These are phyloP conservation scores for Agrostemma githago DNA, from an alignment of 148 eudicot genomes.

Conservation along the genomic window DNA sequence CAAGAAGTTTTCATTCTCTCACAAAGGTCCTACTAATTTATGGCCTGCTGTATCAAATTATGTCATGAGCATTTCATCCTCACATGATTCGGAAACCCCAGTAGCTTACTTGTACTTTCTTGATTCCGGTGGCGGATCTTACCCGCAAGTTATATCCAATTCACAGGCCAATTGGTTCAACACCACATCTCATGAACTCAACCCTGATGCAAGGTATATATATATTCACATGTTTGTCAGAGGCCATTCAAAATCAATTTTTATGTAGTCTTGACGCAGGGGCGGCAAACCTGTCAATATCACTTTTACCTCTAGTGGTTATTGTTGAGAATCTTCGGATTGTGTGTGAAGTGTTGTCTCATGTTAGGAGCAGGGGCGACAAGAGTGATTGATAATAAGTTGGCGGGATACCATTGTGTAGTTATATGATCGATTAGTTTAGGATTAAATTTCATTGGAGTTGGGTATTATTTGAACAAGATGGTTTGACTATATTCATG, in stretches of 20 bases:
- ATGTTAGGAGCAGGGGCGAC: no score
- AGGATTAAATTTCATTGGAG: neutral
- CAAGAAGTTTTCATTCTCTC: slow-evolving; percentile 39
- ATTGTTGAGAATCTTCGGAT: no score
- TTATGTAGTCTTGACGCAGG: no score
- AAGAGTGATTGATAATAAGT: no score
- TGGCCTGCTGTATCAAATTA: slow-evolving; percentile 94
- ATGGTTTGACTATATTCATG: neutral
- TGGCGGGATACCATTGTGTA: no score
- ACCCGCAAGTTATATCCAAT: slow-evolving; percentile 76
- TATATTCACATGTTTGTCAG: neutral
- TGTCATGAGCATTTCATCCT: slow-evolving; percentile 53
- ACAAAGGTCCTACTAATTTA: slow-evolving; percentile 51
- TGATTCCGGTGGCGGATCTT: slow-evolving; percentile 98
- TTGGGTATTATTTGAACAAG: neutral
- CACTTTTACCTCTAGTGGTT: no score
- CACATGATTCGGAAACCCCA: slow-evolving; percentile 34
- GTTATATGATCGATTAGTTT: no score
- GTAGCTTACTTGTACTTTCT: slow-evolving; percentile 67
- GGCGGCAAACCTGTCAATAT: no score
- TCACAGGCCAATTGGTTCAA: slow-evolving; percentile 74
- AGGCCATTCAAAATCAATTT: no score
- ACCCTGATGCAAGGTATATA: slow-evolving; percentile 61
- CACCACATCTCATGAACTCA: slow-evolving; percentile 52
- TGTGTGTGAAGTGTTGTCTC: no score